Conservation (phyloP, 176 grass and related monocot species). For the Avena atlantica region DNA sequence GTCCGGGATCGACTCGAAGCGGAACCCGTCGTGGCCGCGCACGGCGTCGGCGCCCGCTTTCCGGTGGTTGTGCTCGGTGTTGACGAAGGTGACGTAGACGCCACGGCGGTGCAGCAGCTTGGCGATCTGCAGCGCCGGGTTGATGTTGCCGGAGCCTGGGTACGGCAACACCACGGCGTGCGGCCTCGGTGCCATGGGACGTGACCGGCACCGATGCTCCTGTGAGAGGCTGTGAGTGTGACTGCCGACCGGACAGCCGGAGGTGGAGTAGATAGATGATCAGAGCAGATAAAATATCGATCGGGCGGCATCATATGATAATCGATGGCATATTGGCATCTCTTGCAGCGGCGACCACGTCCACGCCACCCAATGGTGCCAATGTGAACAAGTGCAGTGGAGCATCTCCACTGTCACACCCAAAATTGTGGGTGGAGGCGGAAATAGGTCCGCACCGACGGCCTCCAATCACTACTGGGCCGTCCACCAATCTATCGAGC, state of each 20-base stretch:
- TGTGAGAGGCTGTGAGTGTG: neutral
- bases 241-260: neutral
- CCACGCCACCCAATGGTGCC: too few relatives aligned
- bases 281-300: neutral
- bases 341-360: too few relatives aligned
- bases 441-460: too few relatives aligned
- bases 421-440: too few relatives aligned
- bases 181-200: conserved; percentile 11
- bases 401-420: too few relatives aligned
- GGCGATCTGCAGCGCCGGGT: conserved; percentile 58
- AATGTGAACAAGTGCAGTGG: too few relatives aligned
- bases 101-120: conserved; percentile 45
- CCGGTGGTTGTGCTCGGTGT: conserved; percentile 64
- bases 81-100: conserved; percentile 67
- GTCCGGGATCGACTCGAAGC: conserved; percentile 11
- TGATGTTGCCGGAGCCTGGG: conserved; percentile 53
- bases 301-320: neutral
- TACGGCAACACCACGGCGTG: conserved; percentile 55
- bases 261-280: neutral
- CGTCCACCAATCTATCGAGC: too few relatives aligned
- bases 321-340: too few relatives aligned
- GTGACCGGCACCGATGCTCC: neutral
- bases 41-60: neutral
- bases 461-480: too few relatives aligned
- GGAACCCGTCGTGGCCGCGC: conserved; percentile 9